These are phyloP conservation scores for Pseudoneurospora amorphoporcata DNA, from an alignment of 495 filamentous ascomycete genomes.

Conservation along the genomic window DNA sequence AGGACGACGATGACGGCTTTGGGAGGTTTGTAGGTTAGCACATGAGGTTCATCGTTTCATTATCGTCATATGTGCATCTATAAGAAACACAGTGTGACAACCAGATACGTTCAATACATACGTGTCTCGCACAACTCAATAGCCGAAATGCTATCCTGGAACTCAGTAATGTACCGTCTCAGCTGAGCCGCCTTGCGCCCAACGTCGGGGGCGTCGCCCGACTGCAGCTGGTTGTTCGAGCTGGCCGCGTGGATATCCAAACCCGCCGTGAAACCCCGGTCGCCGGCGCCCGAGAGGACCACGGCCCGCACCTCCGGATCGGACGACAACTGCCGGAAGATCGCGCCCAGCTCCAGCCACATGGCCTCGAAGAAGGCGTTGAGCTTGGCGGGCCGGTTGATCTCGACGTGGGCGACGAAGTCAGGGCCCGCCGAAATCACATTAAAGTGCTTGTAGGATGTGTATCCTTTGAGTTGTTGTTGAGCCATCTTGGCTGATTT, in stretches of 20 bases:
- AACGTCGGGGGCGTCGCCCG: slow-evolving; percentile 33
- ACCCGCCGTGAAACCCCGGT: slow-evolving; percentile 75
- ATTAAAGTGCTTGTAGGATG: slow-evolving; percentile 61
- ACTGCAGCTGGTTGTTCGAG: slow-evolving; percentile 24
- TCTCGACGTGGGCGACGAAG: slow-evolving; percentile 84
- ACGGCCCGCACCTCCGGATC: slow-evolving; percentile 67
- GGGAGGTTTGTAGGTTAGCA: neutral
- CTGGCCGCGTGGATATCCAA: slow-evolving; percentile 65
- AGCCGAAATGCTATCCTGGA: slow-evolving; percentile 66
- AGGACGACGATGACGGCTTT: slow-evolving; percentile 71
- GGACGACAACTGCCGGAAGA: slow-evolving; percentile 66
- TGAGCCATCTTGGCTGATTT: slow-evolving; percentile 10
- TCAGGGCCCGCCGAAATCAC: slow-evolving; percentile 53
- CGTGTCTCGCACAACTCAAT: slow-evolving; percentile 87
- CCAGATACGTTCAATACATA: slow-evolving; percentile 18
- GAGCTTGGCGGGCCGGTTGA: slow-evolving; percentile 80
- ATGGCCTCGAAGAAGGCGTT: slow-evolving; percentile 86
- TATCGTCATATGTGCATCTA: neutral
- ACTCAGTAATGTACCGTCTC: slow-evolving; percentile 58
- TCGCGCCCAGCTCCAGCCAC: slow-evolving; percentile 69
- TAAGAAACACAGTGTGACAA: neutral
- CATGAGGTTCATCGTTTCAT: neutral
- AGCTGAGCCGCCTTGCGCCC: slow-evolving; percentile 58
- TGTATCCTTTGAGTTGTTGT: slow-evolving; percentile 18
- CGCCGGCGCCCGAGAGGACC: slow-evolving; percentile 73